Percentiles rank a stretch among this genome's conserved stretches.
Evolutionary conservation across 2,329 filamentous ascomycete species (phyloP).

Genomic region (Blastomyces silverae): DNA sequence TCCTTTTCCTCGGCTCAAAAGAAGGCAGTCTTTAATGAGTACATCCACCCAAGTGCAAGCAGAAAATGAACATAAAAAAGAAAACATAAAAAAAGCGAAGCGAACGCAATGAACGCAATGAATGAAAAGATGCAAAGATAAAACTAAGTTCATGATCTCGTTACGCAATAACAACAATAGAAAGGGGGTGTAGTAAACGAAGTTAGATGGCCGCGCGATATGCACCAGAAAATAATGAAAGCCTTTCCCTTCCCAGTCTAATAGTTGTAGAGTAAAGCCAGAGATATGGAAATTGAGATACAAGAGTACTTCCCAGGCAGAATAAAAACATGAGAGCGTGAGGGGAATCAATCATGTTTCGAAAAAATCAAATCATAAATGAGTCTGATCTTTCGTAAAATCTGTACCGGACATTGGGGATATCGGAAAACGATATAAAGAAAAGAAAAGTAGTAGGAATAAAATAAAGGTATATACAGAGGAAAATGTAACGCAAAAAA

Average conservation of each 20-base stretch:
- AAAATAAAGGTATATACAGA: conserved; percentile 12
- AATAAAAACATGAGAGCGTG: background rate
- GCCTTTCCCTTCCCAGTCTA: conserved; percentile 2
- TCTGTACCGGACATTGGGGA: conserved; percentile 10
- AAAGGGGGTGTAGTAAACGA: conserved; percentile 17
- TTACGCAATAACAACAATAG: conserved; percentile 18
- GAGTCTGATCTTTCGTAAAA: conserved; percentile 4
- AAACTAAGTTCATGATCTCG: conserved; percentile 4
- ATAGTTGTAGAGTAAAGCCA: background rate
- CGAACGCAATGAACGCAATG: background rate
- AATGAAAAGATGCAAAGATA: background rate
- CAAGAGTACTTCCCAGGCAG: background rate
- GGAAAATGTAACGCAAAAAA: background rate
- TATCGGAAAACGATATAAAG: conserved; percentile 10
- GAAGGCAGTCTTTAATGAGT: no score
- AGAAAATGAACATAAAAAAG: background rate
- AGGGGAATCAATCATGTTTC: conserved; percentile 7
- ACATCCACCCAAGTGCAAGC: background rate
- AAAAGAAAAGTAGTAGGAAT: background rate
- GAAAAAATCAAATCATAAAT: background rate
- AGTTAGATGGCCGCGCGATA: conserved; percentile 24
- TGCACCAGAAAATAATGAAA: conserved; percentile 10
- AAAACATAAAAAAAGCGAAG: background rate
- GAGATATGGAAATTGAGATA: background rate
- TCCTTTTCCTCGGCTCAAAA: no score